These are phyloP conservation scores for Saccharum hybrid DNA, from an alignment of 202 grass and related monocot species.

Conservation along the genomic window DNA sequence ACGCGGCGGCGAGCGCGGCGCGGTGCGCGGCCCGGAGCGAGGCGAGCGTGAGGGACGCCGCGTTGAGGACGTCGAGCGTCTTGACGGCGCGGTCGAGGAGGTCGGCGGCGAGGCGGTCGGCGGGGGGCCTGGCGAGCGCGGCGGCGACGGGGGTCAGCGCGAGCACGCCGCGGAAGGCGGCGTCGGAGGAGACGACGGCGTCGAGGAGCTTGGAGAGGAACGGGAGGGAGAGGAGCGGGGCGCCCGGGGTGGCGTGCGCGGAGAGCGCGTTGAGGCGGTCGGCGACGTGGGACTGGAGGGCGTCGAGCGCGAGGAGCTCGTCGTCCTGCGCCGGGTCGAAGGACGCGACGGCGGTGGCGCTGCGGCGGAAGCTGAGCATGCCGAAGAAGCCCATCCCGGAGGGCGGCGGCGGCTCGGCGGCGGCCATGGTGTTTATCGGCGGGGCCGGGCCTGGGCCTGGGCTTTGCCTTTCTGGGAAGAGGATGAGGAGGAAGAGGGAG, in stretches of 20 bases:
- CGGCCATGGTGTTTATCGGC: conserved; percentile 48
- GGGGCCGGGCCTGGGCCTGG: conserved; percentile 8
- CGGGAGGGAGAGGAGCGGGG: conserved; percentile 53
- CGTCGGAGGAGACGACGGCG: conserved; percentile 60
- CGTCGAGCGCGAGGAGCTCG: conserved; percentile 63
- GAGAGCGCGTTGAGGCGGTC: conserved; percentile 56
- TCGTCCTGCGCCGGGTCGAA: conserved; percentile 72
- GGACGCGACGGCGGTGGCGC: conserved; percentile 67
- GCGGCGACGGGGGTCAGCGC: conserved; percentile 45
- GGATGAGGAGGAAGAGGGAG: not conserved
- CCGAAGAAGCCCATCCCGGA: conserved; percentile 58
- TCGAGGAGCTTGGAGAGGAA: conserved; percentile 91
- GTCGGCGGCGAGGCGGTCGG: conserved; percentile 71
- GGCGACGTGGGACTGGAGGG: conserved; percentile 77
- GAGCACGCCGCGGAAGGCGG: conserved; percentile 61
- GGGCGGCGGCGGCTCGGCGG: conserved; percentile 49
- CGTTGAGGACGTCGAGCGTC: conserved; percentile 86
- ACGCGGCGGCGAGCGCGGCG: conserved; percentile 66
- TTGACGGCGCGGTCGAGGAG: conserved; percentile 81
- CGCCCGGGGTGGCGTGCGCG: not conserved
- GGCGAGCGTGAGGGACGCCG: conserved; percentile 65
- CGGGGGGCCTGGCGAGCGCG: conserved; percentile 53
- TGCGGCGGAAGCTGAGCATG: conserved; percentile 78
- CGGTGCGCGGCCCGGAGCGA: conserved; percentile 74
- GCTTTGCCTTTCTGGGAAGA: not conserved